Conservation (phyloP, 306 rosid species). For the Adenanthera pavonina region DNA sequence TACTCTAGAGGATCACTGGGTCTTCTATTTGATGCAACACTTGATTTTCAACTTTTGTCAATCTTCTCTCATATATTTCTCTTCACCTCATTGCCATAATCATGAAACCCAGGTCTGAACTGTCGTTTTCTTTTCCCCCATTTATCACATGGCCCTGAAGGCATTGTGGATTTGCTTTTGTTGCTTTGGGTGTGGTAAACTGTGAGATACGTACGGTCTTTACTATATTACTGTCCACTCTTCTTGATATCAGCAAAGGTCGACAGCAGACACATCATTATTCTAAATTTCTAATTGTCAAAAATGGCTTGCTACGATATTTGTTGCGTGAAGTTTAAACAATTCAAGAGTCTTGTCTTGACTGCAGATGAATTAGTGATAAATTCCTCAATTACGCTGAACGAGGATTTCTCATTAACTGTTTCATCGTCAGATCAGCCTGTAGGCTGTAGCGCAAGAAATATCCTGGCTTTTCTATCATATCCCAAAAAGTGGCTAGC, state of each 20-base stretch:
- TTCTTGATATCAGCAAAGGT: constrained; percentile 8
- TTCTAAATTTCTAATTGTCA: background rate
- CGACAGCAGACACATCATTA: constrained; percentile 17
- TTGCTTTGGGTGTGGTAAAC: background rate
- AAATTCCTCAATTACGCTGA: constrained; percentile 33
- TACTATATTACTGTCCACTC: background rate
- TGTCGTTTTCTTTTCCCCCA: background rate
- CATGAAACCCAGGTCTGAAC: background rate
- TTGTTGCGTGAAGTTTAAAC: constrained; percentile 22
- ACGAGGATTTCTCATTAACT: constrained; percentile 56
- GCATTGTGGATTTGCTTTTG: background rate
- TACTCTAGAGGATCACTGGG: background rate
- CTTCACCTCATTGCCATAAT: background rate
- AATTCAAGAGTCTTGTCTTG: background rate
- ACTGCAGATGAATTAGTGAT: constrained; percentile 7
- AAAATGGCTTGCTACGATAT: background rate
- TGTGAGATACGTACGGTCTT: background rate
- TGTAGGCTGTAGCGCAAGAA: constrained; percentile 37
- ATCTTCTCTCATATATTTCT: background rate
- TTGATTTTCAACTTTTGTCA: background rate
- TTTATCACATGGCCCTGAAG: background rate
- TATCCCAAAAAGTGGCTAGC: constrained; percentile 51
- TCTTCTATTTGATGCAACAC: background rate
- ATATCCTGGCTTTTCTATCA: constrained; percentile 53
- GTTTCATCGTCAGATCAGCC: constrained; percentile 52